phyloP scores from a whole-genome alignment of 2,329 filamentous ascomycete genomes.

The Sordariomycetes sp. region DNA sequence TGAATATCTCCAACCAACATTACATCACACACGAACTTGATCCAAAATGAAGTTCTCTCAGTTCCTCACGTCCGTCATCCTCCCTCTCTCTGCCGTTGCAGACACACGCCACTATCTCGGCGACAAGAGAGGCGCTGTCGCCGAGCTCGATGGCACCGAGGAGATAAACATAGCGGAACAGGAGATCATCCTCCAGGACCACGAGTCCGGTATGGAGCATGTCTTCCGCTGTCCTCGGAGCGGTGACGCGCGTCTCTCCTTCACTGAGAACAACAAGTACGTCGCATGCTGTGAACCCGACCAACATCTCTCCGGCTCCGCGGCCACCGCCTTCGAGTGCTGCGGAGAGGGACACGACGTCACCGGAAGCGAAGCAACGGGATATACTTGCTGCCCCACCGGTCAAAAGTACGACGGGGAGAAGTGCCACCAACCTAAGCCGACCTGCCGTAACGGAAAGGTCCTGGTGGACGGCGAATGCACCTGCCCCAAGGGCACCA shows the following conservation, averaged over 20 bases:
- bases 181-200: neutral
- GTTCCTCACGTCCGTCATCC: neutral
- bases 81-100: neutral
- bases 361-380: constrained; percentile 4
- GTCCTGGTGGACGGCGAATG: constrained; percentile 7
- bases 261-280: neutral
- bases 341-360: constrained; percentile 9
- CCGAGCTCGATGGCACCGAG: neutral
- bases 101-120: neutral
- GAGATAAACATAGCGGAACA: neutral
- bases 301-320: constrained; percentile 7
- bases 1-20: neutral
- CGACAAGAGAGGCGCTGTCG: neutral
- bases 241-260: neutral
- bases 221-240: neutral
- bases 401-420: constrained; percentile 7
- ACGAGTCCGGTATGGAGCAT: neutral
- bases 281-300: constrained; percentile 4
- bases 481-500: constrained; percentile 6
- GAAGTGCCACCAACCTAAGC: constrained; percentile 5
- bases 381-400: constrained; percentile 9
- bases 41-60: neutral
- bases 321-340: constrained; percentile 9
- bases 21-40: neutral
- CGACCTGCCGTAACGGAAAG: constrained; percentile 8